Base-by-base conservation (phyloP, 2,329 filamentous ascomycete species). In the Microcyclospora pomicola region DNA sequence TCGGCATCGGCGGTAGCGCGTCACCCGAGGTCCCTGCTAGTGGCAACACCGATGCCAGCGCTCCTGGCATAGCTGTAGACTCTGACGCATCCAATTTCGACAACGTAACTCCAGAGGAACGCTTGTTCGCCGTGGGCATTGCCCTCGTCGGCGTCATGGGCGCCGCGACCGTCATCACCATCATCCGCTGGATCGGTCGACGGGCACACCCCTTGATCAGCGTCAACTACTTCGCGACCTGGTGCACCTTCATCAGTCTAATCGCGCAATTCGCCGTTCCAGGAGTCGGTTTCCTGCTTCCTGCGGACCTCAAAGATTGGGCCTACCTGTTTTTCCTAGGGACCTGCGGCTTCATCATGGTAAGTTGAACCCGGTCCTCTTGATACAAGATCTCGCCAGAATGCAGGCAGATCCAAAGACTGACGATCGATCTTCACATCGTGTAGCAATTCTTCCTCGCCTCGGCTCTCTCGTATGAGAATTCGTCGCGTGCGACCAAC, bases 201-300 rank as follows among this genome's bases (percentile, higher is more conserved):
- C 72, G 82, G 19, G 80, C 82, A 0, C 84, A 93, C 54, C 75
- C 86, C 0, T 66, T 94, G n/a, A 76, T 93, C 40, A 81, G 75
- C 2, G 83, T 93, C 39, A 92, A 84, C 51, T 92, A 87, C 59
- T 93, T 94, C 52, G 75, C 77, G 2, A 64, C 67, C 0, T 79
- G 74, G 63, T 82, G 79, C 49, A 79, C 75, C 0, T 49, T 86
- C 2, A 75, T 93, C 34, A 78, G 77, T 32, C 54, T 70, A 2
- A 49, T 73, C 1, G 73, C 73, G 24, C 72, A 92, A 46, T 45
- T 71, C 4, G 50, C 61, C 2, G 44, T 79, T 3, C 73, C 75
- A 2, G 64, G 62, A 6, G 65, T 78, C 5, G 68, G 68, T 1
- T 74, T 80, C 43, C 55, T 73, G 5, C 55, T 78, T 1, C 76